Evolutionary conservation across 306 rosid genomes (phyloP).

Genomic region (Begonia peltatifolia): DNA sequence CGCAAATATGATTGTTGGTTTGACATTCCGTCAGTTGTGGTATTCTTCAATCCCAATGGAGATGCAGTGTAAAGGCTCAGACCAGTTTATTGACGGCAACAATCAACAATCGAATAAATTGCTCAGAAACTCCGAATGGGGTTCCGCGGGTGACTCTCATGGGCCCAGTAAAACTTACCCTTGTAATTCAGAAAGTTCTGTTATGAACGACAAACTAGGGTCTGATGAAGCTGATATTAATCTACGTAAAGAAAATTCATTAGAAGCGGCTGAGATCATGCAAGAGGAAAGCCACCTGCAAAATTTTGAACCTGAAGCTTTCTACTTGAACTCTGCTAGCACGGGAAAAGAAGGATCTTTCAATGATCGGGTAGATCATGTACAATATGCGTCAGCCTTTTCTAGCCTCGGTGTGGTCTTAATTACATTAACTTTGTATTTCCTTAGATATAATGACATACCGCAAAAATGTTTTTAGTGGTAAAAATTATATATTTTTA

Average conservation of each 20-base stretch:
- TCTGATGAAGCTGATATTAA: slow-evolving; percentile 8
- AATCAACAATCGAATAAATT: slow-evolving; percentile 15
- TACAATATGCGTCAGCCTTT: slow-evolving; percentile 25
- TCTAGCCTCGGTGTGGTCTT: slow-evolving; percentile 36
- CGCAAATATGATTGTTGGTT: slow-evolving; percentile 47
- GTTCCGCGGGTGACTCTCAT: slow-evolving; percentile 24
- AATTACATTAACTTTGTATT: slow-evolving; percentile 1
- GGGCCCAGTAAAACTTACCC: slow-evolving; percentile 23
- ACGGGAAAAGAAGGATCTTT: slow-evolving; percentile 20
- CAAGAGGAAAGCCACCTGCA: slow-evolving; percentile 19
- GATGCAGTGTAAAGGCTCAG: slow-evolving; percentile 38
- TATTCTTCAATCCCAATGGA: slow-evolving; percentile 48
- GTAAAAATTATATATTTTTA: too few species aligned
- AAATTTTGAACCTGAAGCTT: slow-evolving; percentile 28
- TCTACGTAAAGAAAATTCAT: slow-evolving; percentile 9
- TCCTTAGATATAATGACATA: neutral
- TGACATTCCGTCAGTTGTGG: slow-evolving; percentile 57
- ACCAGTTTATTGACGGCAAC: slow-evolving; percentile 10
- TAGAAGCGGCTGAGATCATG: slow-evolving; percentile 19
- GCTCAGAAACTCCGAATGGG: slow-evolving; percentile 21
- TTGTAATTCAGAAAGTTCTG: slow-evolving; percentile 41
- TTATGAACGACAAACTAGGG: slow-evolving; percentile 26
- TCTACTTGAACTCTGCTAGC: slow-evolving; percentile 28
- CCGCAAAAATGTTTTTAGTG: too few species aligned
- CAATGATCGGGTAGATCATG: slow-evolving; percentile 13